These are phyloP conservation scores for Candida anutae DNA, from an alignment of 1,139 yeast species.

Conservation along the genomic window DNA sequence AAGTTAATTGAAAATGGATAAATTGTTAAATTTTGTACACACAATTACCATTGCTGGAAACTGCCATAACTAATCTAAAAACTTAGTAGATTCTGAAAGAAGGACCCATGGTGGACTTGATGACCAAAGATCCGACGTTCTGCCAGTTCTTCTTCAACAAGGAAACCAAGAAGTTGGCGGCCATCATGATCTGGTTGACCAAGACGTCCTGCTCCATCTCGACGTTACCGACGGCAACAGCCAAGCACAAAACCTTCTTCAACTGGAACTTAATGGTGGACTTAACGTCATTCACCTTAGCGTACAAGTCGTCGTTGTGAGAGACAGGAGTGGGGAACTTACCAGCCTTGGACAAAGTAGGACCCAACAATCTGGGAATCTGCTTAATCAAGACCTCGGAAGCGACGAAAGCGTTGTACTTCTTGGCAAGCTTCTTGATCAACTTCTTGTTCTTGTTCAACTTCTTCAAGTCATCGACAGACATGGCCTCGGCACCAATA, in stretches of 20 bases:
- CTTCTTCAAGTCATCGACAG: constrained; percentile 99
- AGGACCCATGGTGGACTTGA: constrained; percentile 99
- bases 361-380: constrained; percentile 99
- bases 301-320: constrained; percentile 96
- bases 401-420: constrained; percentile 99
- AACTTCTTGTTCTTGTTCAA: constrained; percentile 99
- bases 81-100: constrained; percentile 97
- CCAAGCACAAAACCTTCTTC: constrained; percentile 88
- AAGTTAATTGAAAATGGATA: too few relatives aligned
- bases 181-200: constrained; percentile 97
- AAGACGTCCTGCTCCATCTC: constrained; percentile 95
- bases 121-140: constrained; percentile 98
- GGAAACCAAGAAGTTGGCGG: constrained; percentile 98
- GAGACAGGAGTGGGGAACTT: constrained; percentile 99
- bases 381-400: constrained; percentile 99
- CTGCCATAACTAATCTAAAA: constrained; percentile 10
- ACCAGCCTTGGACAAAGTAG: constrained; percentile 99
- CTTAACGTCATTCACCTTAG: constrained; percentile 94
- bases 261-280: constrained; percentile 99
- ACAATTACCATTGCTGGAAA: too few relatives aligned
- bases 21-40: too few relatives aligned
- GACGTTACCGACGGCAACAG: constrained; percentile 98
- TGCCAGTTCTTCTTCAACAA: constrained; percentile 99
- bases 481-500: constrained; percentile 98
- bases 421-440: constrained; percentile 99